Evolutionary conservation across 129 eudicot genomes (phyloP), one percentile per base, ranked within the genome.

Genomic region (Flaveria sonorensis): DNA sequence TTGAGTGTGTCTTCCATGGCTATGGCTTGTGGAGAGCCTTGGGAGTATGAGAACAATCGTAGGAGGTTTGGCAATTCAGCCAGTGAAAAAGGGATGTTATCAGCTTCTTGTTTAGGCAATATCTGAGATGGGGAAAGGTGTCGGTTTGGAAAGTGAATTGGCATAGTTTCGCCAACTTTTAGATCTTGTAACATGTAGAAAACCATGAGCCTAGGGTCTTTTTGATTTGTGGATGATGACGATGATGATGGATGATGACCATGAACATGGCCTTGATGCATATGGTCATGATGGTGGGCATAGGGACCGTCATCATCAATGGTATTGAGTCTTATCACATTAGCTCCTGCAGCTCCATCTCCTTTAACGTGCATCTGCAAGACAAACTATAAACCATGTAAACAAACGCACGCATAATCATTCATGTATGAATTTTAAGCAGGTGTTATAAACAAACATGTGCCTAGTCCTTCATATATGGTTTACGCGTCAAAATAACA

Each of bases 1-100:
- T 79, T 69, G 8, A 92, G 90, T 36, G 96, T 92, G 40, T 78
- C 81, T 77, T 82, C 86, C 97, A 92, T 87, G 77, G 93, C 93
- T 68, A 16, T 77, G 78, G 91, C 97, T 85, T 92, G 97, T 16
- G 91, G 87, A 16, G 95, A 89, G 66, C 70, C 76, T 39, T 55
- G 79, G 10, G 84, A 15, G 59, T 91, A 72, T 2, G 92, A 87
- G 85, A 89, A 91, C 23, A 19, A 46, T 0, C 72, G 56, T 46
- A 94, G 89, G 56, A 94, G 88, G 67, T 78, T 67, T 26, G 85
- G 73, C 73, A 89, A 70, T 65, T 87, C 56, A 12, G 75, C 24
- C 3, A 72, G 23, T 10, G 93, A 83, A 69, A 91, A 94, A 0
- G 98, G 97, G 72, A 94, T 88, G 20, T 77, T 62, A 65, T 90